A percentile compares a stretch with the other conserved stretches of the same genome.
Conservation (phyloP, 441 rosid genomes). For the Erodium moschatum region DNA sequence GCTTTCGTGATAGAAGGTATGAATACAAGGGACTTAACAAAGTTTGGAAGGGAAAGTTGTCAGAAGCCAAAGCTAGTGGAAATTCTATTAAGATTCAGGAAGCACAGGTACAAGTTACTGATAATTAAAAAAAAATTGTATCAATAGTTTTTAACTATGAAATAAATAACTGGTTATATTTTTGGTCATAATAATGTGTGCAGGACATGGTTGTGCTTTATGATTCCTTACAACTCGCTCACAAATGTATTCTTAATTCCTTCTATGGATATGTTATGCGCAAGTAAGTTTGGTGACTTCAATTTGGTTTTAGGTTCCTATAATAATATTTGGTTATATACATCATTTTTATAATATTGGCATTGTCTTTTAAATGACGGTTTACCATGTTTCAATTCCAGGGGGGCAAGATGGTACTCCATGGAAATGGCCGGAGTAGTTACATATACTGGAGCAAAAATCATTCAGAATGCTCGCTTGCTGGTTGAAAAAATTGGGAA, state of each 20-base stretch:
- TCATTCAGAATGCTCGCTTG: slow-evolving; percentile 90
- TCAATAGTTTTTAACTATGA: slow-evolving; percentile 12
- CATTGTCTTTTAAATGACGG: slow-evolving; percentile 22
- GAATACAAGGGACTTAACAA: slow-evolving; percentile 97
- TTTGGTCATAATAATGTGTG: slow-evolving; percentile 25
- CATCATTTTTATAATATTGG: slow-evolving; percentile 15
- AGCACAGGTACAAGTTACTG: slow-evolving; percentile 58
- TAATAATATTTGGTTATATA: slow-evolving; percentile 12
- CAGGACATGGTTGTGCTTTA: slow-evolving; percentile 99
- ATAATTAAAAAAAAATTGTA: slow-evolving; percentile 8
- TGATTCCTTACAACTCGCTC: slow-evolving; percentile 98
- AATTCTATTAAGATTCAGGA: slow-evolving; percentile 96
- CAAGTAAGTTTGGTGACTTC: slow-evolving; percentile 55
- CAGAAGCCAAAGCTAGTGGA: slow-evolving; percentile 94
- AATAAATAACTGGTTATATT: slow-evolving; percentile 18
- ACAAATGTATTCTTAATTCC: slow-evolving; percentile 94
- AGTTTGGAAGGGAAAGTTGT: slow-evolving; percentile 95
- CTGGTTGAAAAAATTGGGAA: slow-evolving; percentile 95
- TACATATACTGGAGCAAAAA: slow-evolving; percentile 98
- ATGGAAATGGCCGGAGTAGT: slow-evolving; percentile 99
- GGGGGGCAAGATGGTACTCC: slow-evolving; percentile 99
- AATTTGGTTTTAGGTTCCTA: slow-evolving; percentile 17
- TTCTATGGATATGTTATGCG: slow-evolving; percentile 99
- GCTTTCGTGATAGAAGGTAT: slow-evolving; percentile 98
- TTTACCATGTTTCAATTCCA: slow-evolving; percentile 29